Conservation (phyloP, 805 yeast genomes). For the Myxozyma vanderwaltii region DNA sequence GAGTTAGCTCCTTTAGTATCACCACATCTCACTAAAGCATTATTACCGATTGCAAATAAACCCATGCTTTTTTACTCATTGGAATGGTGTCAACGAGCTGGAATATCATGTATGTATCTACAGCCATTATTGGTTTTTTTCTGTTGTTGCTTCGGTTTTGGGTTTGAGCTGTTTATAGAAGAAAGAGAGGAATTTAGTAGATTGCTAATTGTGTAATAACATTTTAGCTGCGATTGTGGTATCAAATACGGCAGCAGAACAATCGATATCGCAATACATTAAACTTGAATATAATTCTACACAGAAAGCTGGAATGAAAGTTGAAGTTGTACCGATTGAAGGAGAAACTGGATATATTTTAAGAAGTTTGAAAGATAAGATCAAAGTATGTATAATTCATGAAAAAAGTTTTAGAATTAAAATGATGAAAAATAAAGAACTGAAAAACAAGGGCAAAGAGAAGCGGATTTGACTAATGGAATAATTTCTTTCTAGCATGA, state of each 20-base stretch:
- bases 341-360: constrained; percentile 66
- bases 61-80: constrained; percentile 86
- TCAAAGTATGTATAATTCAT: constrained; percentile 30
- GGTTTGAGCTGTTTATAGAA: no score
- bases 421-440: no score
- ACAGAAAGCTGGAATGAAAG: constrained; percentile 48
- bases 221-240: constrained; percentile 50
- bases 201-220: no score
- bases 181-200: no score
- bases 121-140: no score
- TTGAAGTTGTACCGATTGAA: constrained; percentile 56
- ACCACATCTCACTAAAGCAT: constrained; percentile 70
- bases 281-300: constrained; percentile 28
- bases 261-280: constrained; percentile 46
- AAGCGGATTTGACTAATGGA: background rate
- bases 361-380: constrained; percentile 47
- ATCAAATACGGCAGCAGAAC: constrained; percentile 53
- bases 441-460: no score
- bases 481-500: constrained; percentile 43
- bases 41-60: constrained; percentile 84
- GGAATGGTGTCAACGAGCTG: constrained; percentile 74
- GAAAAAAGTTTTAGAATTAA: background rate
- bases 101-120: constrained; percentile 33
- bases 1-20: constrained; percentile 70
- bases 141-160: no score